These are phyloP conservation scores for Ceriops tagal DNA, from an alignment of 345 rosid genomes.

Conservation along the genomic window DNA sequence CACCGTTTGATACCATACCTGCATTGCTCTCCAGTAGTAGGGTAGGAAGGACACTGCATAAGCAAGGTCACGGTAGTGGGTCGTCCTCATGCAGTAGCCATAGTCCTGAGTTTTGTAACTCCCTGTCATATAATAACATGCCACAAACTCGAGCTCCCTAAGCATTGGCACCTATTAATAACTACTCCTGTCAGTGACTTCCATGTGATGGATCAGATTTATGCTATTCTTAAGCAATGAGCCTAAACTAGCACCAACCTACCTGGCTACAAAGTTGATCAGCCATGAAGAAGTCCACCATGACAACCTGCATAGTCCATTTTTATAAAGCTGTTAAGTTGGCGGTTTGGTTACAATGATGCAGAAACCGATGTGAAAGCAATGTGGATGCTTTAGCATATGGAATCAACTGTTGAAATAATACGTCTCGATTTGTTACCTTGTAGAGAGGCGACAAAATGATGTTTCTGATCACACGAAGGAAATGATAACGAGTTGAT, in stretches of 20 bases:
- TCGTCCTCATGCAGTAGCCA: constrained; percentile 73
- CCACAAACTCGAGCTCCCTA: constrained; percentile 73
- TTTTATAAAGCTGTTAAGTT: not conserved
- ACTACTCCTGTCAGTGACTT: constrained; percentile 5
- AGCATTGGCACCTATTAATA: constrained; percentile 68
- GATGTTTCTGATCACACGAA: constrained; percentile 69
- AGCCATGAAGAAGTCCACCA: constrained; percentile 99
- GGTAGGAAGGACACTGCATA: constrained; percentile 96
- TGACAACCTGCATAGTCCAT: constrained; percentile 54
- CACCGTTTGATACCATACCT: constrained; percentile 38
- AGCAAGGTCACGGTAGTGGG: constrained; percentile 77
- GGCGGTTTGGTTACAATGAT: not conserved
- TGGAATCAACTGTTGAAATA: too few species aligned
- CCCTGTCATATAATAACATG: constrained; percentile 91
- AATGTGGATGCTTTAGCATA: too few species aligned
- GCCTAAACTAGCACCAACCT: not conserved
- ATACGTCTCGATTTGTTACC: constrained; percentile 26
- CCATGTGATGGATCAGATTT: not conserved
- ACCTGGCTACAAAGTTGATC: constrained; percentile 99
- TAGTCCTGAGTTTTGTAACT: constrained; percentile 89
- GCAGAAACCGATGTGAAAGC: too few species aligned
- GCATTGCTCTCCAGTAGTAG: constrained; percentile 99
- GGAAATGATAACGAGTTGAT: constrained; percentile 69
- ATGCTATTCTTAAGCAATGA: too few species aligned
- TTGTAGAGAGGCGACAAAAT: constrained; percentile 84